Evolutionary conservation across 2,329 filamentous ascomycete species (phyloP), one percentile per base, ranked within the genome.

Genomic region (Alternaria brassicae): DNA sequence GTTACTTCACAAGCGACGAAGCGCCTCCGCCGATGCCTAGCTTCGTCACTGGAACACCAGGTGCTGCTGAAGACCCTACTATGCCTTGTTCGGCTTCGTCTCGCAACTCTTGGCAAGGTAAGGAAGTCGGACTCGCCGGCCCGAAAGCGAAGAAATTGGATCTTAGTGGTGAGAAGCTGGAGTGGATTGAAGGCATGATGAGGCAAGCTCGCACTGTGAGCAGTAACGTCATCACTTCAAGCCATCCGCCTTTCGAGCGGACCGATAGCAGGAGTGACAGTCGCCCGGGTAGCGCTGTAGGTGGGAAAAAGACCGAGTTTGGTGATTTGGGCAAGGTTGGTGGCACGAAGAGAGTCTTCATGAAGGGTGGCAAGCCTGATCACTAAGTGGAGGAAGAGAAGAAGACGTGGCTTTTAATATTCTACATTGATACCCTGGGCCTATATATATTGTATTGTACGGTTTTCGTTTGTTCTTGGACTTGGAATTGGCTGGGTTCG

Each of bases 111-210:
- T 80, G 78, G 78, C 66, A 69, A 4, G 78, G 76, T 5, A 73
- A 72, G 19, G 77, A 79, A 58, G 82, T 92, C 6, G 90, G 90
- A 5, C 85, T 93, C 48, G 89, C 90, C 0, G 91, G 91, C 0
- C 90, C 90, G 1, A 86, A 85, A 45, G 83, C 84, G 34, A 89
- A 86, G 75, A 84, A 86, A 41, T 7, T 85, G 83, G 72, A 90
- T 88, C 79, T 91, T 21, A 78, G 88, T 56, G 87, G 89, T 55
- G 89, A 93, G 77, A 91, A 89, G 72, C 83, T 87, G 58, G 88
- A 89, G 37, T 95, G 91, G 91, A 90, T 95, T 9, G 89, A 93
- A 76, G 91, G 88, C 62, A 90, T 95, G 81, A 89, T 92, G 79
- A 89, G 91, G 71, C 90, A 91, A 72, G 91, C 93, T 39, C 86